Percentiles rank a stretch among this genome's conserved stretches.
These are phyloP conservation scores for Saccharata proteae DNA, from an alignment of 2,329 filamentous ascomycete genomes.

Conservation along the genomic window DNA sequence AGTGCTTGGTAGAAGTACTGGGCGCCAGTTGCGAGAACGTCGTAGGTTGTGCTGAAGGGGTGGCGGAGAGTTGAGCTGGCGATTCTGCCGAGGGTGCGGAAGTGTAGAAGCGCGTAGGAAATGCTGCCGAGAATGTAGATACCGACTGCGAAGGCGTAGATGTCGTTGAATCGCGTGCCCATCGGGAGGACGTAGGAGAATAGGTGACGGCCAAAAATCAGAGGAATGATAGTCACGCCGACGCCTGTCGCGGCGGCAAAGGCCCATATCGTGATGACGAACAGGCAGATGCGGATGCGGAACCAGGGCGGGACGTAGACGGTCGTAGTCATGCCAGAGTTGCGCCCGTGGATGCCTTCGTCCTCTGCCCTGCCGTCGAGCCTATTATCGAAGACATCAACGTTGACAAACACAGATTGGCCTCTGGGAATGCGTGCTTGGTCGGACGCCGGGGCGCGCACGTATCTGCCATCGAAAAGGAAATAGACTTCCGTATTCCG, in stretches of 20 bases:
- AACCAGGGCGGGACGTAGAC: slow-evolving; percentile 76
- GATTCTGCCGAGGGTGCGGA: slow-evolving; percentile 18
- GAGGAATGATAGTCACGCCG: slow-evolving; percentile 70
- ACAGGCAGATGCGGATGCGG: slow-evolving; percentile 63
- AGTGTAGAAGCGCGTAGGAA: slow-evolving; percentile 49
- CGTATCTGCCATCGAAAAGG: slow-evolving; percentile 64
- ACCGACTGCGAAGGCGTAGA: slow-evolving; percentile 90
- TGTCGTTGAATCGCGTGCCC: slow-evolving; percentile 64
- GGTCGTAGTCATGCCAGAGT: slow-evolving; percentile 36
- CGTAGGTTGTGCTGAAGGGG: slow-evolving; percentile 18
- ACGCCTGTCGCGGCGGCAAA: slow-evolving; percentile 86
- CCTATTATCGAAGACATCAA: slow-evolving; percentile 54
- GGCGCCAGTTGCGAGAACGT: slow-evolving; percentile 11
- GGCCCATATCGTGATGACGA: slow-evolving; percentile 83
- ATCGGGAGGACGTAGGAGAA: slow-evolving; percentile 61
- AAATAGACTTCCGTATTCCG: slow-evolving; percentile 37
- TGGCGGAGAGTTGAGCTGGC: slow-evolving; percentile 17
- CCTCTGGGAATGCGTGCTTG: slow-evolving; percentile 89
- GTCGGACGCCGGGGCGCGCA: slow-evolving; percentile 87
- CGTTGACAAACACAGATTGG: slow-evolving; percentile 65
- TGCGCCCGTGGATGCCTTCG: slow-evolving; percentile 21
- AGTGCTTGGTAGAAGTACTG: slow-evolving; percentile 24
- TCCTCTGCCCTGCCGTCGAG: slow-evolving; percentile 43
- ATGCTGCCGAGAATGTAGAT: slow-evolving; percentile 65
- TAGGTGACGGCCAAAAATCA: slow-evolving; percentile 71